Evolutionary conservation across 495 filamentous ascomycete species (phyloP), one percentile per base, ranked within the genome.

Genomic region (Penicillium coffeae): DNA sequence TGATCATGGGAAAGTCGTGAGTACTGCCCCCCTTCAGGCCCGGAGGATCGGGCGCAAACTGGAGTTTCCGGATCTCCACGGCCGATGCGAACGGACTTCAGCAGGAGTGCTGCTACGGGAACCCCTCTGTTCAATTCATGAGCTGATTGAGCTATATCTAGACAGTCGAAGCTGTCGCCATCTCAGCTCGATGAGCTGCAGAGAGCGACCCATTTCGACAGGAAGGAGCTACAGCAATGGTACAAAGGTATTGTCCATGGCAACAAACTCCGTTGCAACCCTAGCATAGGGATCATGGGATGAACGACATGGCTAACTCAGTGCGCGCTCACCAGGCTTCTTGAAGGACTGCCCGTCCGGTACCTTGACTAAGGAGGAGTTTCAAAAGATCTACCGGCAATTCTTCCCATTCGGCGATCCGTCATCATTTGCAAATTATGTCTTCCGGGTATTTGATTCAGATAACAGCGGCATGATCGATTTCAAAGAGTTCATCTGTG

Each of bases 161-260:
- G 89, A 63, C 88, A 93, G 71, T 92, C 88, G 30, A 98, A 96
- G 75, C 87, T 99, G 59, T 95, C 90, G 34, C 88, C 90, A 58
- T 83, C 94, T 63, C 90, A 97, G 75, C 84, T 99, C 55, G 83
- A 82, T 42, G 93, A 99, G 71, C 83, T 99, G 57, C 91, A 96
- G 65, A 89, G 85, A 74, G 88, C 89, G 43, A 99, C 93, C 18
- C 89, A 96, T 70, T 99, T 99, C 61, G 93, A 99, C 75, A 96
- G 96, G 84, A 99, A 97, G 74, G 93, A 99, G 70, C 71, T 99
- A 56, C 93, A 99, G 68, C 94, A 97, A 87, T 98, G 93, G 93
- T 98, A 98, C 68, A 97, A 97, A 76, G 93, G 93, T 95, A 61
- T 37, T n/a, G 74, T 25, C 21, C 14, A 4, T 18, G 20, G 8